Percentiles rank a stretch among this genome's conserved stretches.
Conservation (phyloP, 352 stramenopile species). For the Globisporangium acanthophoron region DNA sequence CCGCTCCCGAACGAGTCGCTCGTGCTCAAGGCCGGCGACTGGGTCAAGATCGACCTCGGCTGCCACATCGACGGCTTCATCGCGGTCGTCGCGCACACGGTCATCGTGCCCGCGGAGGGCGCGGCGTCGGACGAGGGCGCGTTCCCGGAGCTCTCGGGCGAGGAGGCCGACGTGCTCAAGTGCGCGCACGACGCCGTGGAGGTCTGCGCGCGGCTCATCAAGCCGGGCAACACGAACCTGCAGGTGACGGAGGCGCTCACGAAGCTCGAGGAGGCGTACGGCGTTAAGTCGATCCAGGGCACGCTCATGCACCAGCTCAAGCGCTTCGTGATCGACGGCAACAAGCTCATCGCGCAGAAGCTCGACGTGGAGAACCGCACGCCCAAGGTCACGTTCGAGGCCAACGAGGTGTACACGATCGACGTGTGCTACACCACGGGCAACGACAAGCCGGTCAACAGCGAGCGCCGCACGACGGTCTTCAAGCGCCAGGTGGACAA, state of each 20-base stretch:
- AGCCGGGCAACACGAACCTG: slow-evolving; percentile 95
- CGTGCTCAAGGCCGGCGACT: slow-evolving; percentile 72
- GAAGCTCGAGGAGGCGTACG: slow-evolving; percentile 94
- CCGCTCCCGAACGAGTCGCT: slow-evolving; percentile 90
- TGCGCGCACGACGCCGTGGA: slow-evolving; percentile 97
- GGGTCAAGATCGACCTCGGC: slow-evolving; percentile 95
- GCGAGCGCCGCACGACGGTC: slow-evolving; percentile 93
- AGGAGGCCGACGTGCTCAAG: slow-evolving; percentile 94
- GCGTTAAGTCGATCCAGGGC: slow-evolving; percentile 95
- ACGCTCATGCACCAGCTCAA: slow-evolving; percentile 99
- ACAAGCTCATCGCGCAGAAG: slow-evolving; percentile 94
- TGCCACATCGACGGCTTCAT: slow-evolving; percentile 99
- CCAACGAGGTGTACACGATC: slow-evolving; percentile 98
- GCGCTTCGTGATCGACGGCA: slow-evolving; percentile 97
- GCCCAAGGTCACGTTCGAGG: slow-evolving; percentile 92
- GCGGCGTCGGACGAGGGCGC: slow-evolving; percentile 33
- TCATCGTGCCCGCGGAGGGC: slow-evolving; percentile 88
- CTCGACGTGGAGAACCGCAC: slow-evolving; percentile 88
- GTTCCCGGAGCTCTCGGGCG: slow-evolving; percentile 57
- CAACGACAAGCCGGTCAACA: slow-evolving; percentile 92
- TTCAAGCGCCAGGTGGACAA: slow-evolving; percentile 99
- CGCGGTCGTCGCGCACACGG: slow-evolving; percentile 96
- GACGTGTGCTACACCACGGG: slow-evolving; percentile 98
- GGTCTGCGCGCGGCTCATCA: slow-evolving; percentile 95
- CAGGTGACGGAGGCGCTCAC: slow-evolving; percentile 94